Conservation (phyloP, 106 monocot species). For the Alisma plantagoaquatica region DNA sequence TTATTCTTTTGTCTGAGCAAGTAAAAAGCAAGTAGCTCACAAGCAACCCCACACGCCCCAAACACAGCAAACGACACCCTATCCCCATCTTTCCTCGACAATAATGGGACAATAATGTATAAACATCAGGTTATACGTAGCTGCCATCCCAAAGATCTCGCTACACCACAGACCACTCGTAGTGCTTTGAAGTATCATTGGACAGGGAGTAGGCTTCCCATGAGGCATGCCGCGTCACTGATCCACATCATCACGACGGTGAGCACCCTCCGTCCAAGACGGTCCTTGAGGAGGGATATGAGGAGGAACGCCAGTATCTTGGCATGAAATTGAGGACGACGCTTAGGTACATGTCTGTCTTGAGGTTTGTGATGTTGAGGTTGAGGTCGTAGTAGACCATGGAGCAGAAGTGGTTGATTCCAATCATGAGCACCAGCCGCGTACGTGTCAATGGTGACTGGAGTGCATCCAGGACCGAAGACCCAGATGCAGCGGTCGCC, state of each 20-base stretch:
- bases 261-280: slow-evolving; percentile 51
- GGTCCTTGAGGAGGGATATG: slow-evolving; percentile 33
- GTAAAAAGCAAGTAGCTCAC: slow-evolving; percentile 13
- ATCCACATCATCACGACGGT: slow-evolving; percentile 52
- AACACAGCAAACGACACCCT: slow-evolving; percentile 20
- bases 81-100: slow-evolving; percentile 40
- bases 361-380: slow-evolving; percentile 87
- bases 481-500: slow-evolving; percentile 6
- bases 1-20: slow-evolving; percentile 20
- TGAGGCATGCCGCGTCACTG: slow-evolving; percentile 47
- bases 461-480: slow-evolving; percentile 46
- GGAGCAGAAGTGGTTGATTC: slow-evolving; percentile 54
- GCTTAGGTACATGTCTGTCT: slow-evolving; percentile 62
- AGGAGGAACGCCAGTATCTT: slow-evolving; percentile 70
- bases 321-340: slow-evolving; percentile 49
- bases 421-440: slow-evolving; percentile 38
- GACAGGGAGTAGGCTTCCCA: slow-evolving; percentile 12
- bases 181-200: not conserved
- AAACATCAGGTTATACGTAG: slow-evolving; percentile 63
- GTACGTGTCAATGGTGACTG: slow-evolving; percentile 37
- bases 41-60: slow-evolving; percentile 9
- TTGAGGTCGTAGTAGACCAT: slow-evolving; percentile 82
- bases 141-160: slow-evolving; percentile 85
- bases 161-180: slow-evolving; percentile 48
- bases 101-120: slow-evolving; percentile 63